Base-by-base conservation (phyloP, 2,329 filamentous ascomycete genomes). In the Arthrobotrys iridis region DNA sequence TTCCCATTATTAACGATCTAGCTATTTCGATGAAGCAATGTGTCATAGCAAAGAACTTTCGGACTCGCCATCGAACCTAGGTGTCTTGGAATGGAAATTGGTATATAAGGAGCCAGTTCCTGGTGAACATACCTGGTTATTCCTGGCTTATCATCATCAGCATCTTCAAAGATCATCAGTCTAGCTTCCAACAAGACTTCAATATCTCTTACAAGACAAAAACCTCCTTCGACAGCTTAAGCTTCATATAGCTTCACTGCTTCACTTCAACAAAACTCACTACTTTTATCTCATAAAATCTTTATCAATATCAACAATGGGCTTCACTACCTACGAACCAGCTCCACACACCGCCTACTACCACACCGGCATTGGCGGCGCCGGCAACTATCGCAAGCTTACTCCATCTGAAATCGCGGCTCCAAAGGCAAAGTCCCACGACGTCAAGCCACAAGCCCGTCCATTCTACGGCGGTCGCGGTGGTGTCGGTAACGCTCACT, bases 381-480 rank as follows among this genome's bases (percentile, higher is more conserved):
- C 85, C 45, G 85, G 85, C 79, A 87, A 87, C 80, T 83, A 83
- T 79, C 83, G 82, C 72, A 83, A 86, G 72, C 81, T 87, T 79
- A 84, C 85, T 79, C 83, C 86, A 59, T 84, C 86, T 66, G 85
- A 86, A 66, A 81, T 84, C 67, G 83, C 85, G 74, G 72, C 81
- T 64, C 85, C 85, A 75, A 84, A 85, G 52, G 83, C 85, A 3
- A 82, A 81, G 78, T 77, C 83, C 76, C 81, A 82, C 77, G 82
- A 86, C 63, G 80, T 81, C 55, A 82, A 77, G 77, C 85, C 78
- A 78, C 80, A 77, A 77, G 82, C 84, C 45, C 81, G 84, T 72
- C 85, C 86, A 83, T 90, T 90, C 85, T 87, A 88, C 83, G 86
- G 86, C 8, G 89, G 89, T 79, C 88, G 89, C 70, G 89, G 89